Conservation (phyloP, 164 flowering plant genomes). For the Aristolochia californica region DNA sequence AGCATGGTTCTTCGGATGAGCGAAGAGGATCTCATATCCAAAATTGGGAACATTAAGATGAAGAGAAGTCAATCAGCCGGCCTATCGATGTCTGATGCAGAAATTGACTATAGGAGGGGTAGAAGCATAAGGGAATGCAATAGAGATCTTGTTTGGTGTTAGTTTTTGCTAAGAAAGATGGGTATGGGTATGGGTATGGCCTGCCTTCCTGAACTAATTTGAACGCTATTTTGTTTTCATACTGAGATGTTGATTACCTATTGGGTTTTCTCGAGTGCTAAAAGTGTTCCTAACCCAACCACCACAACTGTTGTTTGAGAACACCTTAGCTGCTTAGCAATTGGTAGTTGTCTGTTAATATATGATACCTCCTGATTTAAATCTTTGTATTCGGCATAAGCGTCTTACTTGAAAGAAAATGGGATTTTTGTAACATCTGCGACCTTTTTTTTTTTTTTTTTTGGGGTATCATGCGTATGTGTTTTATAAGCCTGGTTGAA, state of each 20-base stretch:
- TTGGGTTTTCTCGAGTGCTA: slow-evolving; percentile 8
- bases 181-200: too few species aligned
- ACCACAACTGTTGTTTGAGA: not conserved
- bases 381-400: too few species aligned
- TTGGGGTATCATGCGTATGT: too few species aligned
- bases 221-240: slow-evolving; percentile 12
- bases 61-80: slow-evolving; percentile 49
- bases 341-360: slow-evolving; percentile 18
- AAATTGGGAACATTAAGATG: slow-evolving; percentile 36
- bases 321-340: slow-evolving; percentile 1
- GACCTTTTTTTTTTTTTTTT: too few species aligned
- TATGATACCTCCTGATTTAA: slow-evolving; percentile 2
- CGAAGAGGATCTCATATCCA: slow-evolving; percentile 49
- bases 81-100: slow-evolving; percentile 75
- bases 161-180: not conserved
- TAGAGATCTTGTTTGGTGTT: slow-evolving; percentile 37
- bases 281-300: slow-evolving; percentile 26
- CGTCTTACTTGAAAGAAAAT: too few species aligned
- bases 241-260: slow-evolving; percentile 10
- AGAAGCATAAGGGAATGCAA: slow-evolving; percentile 56
- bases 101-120: slow-evolving; percentile 75
- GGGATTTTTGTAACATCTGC: too few species aligned
- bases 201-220: slow-evolving; percentile 17
- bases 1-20: slow-evolving; percentile 19
- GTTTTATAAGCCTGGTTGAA: too few species aligned